Conservation (phyloP, 306 rosid species). For the Trifolium repens region DNA sequence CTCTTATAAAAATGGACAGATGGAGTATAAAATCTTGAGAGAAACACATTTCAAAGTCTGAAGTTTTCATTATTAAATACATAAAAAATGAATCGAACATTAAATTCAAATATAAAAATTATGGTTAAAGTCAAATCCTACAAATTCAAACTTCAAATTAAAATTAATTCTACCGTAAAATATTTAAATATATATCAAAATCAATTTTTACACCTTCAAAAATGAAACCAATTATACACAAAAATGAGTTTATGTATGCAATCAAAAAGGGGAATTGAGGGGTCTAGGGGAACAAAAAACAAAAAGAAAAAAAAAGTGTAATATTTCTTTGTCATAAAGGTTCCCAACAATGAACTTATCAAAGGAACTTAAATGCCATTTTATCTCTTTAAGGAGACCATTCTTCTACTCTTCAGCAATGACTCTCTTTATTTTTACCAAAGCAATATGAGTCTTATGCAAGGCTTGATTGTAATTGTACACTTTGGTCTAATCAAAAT, state of each 20-base stretch:
- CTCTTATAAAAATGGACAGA: too few species aligned
- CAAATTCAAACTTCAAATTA: too few species aligned
- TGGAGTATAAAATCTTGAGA: too few species aligned
- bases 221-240: too few species aligned
- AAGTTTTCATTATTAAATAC: too few species aligned
- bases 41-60: too few species aligned
- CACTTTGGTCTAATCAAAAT: slow-evolving; percentile 33
- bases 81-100: too few species aligned
- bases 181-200: too few species aligned
- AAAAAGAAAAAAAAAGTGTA: neutral
- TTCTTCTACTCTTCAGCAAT: slow-evolving; percentile 33
- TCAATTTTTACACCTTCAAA: too few species aligned
- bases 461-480: slow-evolving; percentile 49
- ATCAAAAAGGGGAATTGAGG: neutral
- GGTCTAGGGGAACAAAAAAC: neutral
- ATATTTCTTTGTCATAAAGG: slow-evolving; percentile 32
- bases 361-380: slow-evolving; percentile 13
- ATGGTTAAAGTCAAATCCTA: too few species aligned
- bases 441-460: slow-evolving; percentile 39
- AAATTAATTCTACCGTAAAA: too few species aligned
- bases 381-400: slow-evolving; percentile 37
- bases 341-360: neutral
- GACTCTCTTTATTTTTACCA: slow-evolving; percentile 22
- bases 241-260: neutral
- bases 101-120: too few species aligned